Conservation (phyloP, 2,329 filamentous ascomycete species). For the Colletotrichum cereale region DNA sequence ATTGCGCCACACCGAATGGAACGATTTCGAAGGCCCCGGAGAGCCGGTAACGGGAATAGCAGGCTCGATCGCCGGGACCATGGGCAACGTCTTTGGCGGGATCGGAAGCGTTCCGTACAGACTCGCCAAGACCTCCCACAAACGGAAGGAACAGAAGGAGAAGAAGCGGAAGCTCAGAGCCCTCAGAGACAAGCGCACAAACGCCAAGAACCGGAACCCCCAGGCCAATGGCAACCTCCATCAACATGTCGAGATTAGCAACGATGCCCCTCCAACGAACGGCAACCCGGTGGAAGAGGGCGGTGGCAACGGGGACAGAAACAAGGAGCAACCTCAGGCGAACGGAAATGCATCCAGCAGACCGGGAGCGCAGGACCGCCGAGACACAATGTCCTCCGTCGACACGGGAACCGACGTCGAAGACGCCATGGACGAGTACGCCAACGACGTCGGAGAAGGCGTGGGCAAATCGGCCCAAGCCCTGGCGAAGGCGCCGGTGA, state of each 20-base stretch:
- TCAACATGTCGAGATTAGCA: conserved; percentile 39
- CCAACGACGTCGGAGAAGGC: conserved; percentile 64
- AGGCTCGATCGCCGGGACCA: conserved; percentile 69
- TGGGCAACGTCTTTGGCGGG: conserved; percentile 71
- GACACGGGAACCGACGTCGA: conserved; percentile 42
- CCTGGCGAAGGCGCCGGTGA: conserved; percentile 69
- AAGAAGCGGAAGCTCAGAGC: conserved; percentile 60
- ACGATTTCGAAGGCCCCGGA: conserved; percentile 81
- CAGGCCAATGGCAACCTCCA: conserved; percentile 32
- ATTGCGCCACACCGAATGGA: conserved; percentile 78
- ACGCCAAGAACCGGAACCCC: conserved; percentile 23
- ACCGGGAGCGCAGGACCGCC: conserved; percentile 25
- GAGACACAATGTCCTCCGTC: conserved; percentile 41
- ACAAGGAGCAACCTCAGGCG: conserved; percentile 16
- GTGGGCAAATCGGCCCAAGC: conserved; percentile 64
- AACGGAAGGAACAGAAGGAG: conserved; percentile 63
- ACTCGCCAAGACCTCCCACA: conserved; percentile 69
- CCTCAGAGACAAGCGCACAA: conserved; percentile 43
- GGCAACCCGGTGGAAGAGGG: conserved; percentile 4
- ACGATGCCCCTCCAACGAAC: conserved; percentile 5
- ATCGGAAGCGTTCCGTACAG: conserved; percentile 73
- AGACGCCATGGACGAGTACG: conserved; percentile 55
- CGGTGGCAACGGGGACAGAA: conserved; percentile 12
- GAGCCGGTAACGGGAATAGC: conserved; percentile 78
- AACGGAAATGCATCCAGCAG: conserved; percentile 18